Evolutionary conservation across 495 filamentous ascomycete species (phyloP), one percentile per base, ranked within the genome.

Genomic region (Talaromyces liani): DNA sequence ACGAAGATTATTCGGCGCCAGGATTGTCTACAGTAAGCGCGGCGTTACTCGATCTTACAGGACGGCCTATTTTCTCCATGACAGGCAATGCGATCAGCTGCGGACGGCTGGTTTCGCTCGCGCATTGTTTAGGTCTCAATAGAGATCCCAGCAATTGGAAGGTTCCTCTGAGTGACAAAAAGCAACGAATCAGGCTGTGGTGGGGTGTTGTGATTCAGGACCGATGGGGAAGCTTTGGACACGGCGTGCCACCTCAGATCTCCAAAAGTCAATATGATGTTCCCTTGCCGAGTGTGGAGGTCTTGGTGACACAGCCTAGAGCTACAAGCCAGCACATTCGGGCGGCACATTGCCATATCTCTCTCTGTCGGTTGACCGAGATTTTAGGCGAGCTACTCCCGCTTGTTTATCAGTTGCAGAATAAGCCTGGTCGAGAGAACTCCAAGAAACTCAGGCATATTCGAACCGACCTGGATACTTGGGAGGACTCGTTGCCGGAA

Each of bases 151-250:
- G 72, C 29, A 66, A 72, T 53, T 84, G 81, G 81, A 78, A 79
- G 58, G 71, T 82, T n/a, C 77, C 78, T 6, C 72, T 70, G 12
- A 61, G 67, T 36, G 80, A 84, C 45, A 82, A 82, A 64, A 71
- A 79, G 53, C 71, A 80, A 27, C 72, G 81, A 6, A 73, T 79
- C 16, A 77, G 77, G 18, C 68, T 82, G 12, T 84, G 81, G 81
- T 84, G 81, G 81, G 79, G 77, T 12, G 74, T 84, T 24, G 74
- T 84, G 0, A 82, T 84, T 31, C 80, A 84, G 63, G 81, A 84
- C 72, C 76, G 78, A 39, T 84, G 81, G 78, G 78, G 80, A 67
- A 84, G 81, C 65, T 79, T 80, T 61, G 78, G 78, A 27, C 79
- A 84, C 60, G 81, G 81, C 9, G 79, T 81, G 20, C 81, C 81